Conservation (phyloP, 768 basidiomycete genomes). For the Coprinopsis marcescibilis region DNA sequence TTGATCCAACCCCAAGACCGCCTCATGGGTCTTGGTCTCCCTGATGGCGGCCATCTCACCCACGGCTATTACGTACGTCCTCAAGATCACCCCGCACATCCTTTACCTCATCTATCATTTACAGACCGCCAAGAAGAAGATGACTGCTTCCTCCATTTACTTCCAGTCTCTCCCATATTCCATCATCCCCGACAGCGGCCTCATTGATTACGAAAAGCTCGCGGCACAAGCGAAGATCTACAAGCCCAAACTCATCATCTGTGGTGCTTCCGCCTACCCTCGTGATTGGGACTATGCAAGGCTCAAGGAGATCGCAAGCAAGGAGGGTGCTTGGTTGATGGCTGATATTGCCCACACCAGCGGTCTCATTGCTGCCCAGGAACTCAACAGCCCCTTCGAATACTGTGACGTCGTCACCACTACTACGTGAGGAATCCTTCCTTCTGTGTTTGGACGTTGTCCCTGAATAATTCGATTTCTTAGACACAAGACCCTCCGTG, state of each 20-base stretch:
- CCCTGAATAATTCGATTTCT: constrained; percentile 5
- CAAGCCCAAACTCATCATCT: constrained; percentile 93
- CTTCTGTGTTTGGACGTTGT: not conserved
- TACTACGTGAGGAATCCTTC: constrained; percentile 62
- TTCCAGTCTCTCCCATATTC: constrained; percentile 98
- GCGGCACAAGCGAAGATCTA: constrained; percentile 86
- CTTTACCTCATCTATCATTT: constrained; percentile 10
- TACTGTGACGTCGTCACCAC: constrained; percentile 98
- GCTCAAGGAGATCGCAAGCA: constrained; percentile 75
- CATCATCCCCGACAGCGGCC: constrained; percentile 73
- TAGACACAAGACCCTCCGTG: constrained; percentile 97
- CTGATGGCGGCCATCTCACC: constrained; percentile 95
- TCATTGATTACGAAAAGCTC: constrained; percentile 84
- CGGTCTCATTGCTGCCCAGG: constrained; percentile 89
- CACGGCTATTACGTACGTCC: constrained; percentile 89
- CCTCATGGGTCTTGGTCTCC: constrained; percentile 97
- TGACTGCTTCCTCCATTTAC: constrained; percentile 99
- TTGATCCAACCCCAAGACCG: constrained; percentile 96
- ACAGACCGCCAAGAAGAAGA: constrained; percentile 98
- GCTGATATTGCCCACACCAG: constrained; percentile 97
- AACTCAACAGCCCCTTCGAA: constrained; percentile 88
- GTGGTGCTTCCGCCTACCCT: constrained; percentile 97
- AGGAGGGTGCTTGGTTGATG: constrained; percentile 90
- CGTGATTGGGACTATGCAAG: constrained; percentile 94
- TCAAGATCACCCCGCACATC: constrained; percentile 7